These are phyloP conservation scores for Metschnikowia amazonensis DNA, from an alignment of 805 yeast species.

Conservation along the genomic window DNA sequence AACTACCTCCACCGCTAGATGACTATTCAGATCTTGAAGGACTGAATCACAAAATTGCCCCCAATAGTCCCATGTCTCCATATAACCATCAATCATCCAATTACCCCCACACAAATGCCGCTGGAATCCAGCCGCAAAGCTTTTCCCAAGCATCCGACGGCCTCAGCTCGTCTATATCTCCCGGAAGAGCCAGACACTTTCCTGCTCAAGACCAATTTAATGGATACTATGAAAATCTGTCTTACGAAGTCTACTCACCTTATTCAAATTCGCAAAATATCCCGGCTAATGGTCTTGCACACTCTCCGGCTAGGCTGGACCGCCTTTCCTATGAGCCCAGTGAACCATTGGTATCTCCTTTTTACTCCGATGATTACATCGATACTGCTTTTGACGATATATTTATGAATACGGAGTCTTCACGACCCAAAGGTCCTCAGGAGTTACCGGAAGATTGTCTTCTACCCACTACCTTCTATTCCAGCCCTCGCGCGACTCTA, in stretches of 20 bases:
- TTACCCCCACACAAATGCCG: neutral
- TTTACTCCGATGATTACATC: neutral
- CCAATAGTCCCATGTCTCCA: neutral
- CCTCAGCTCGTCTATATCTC: neutral
- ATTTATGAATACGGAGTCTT: constrained; percentile 22
- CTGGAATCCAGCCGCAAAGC: neutral
- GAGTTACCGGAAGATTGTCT: constrained; percentile 33
- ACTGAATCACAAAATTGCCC: neutral
- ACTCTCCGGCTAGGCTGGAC: no score
- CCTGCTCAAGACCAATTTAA: neutral
- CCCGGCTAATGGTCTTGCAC: no score
- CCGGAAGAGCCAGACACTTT: neutral
- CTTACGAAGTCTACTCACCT: neutral
- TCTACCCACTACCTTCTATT: neutral
- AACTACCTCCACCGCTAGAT: constrained; percentile 1
- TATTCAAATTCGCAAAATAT: no score
- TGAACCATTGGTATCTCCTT: neutral
- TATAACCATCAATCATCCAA: neutral
- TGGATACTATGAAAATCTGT: neutral
- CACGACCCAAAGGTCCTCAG: constrained; percentile 41
- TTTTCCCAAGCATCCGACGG: neutral
- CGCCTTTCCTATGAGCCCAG: neutral
- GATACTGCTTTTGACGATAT: neutral
- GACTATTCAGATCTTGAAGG: neutral
- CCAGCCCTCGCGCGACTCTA: neutral